Percentiles rank a stretch among this genome's conserved stretches.
Evolutionary conservation across 257 asterid species (phyloP).

Genomic region (Nicotiana knightiana): DNA sequence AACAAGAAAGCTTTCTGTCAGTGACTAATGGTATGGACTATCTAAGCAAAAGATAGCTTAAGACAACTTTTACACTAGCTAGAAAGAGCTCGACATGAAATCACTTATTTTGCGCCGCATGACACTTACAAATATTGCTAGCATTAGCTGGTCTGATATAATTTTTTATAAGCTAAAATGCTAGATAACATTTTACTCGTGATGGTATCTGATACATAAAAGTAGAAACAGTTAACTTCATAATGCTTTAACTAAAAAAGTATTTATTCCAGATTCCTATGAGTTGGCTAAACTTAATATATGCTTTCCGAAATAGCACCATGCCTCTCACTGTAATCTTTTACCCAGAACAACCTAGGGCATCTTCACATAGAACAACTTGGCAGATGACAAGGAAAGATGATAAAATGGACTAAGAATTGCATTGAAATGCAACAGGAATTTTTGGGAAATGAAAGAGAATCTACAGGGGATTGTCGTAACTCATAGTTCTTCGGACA

Average conservation of each 20-base stretch:
- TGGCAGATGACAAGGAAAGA: too few relatives aligned
- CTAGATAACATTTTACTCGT: not conserved
- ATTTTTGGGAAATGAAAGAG: too few relatives aligned
- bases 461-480: too few relatives aligned
- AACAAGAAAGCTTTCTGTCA: not conserved
- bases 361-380: too few relatives aligned
- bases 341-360: too few relatives aligned
- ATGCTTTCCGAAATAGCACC: too few relatives aligned
- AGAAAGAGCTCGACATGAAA: not conserved
- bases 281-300: too few relatives aligned
- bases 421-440: too few relatives aligned
- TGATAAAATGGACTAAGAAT: too few relatives aligned
- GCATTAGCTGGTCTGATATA: not conserved
- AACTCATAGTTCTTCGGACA: too few relatives aligned
- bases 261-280: not conserved
- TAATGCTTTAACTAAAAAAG: not conserved
- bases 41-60: conserved; percentile 3
- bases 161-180: not conserved
- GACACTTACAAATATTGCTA: not conserved
- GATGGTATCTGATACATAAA: not conserved
- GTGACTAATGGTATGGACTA: not conserved
- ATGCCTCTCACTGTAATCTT: too few relatives aligned
- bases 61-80: not conserved
- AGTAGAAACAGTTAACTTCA: not conserved
- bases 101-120: not conserved